phyloP scores from a whole-genome alignment of 106 monocot genomes.

The Dendrobium chrysotoxum region DNA sequence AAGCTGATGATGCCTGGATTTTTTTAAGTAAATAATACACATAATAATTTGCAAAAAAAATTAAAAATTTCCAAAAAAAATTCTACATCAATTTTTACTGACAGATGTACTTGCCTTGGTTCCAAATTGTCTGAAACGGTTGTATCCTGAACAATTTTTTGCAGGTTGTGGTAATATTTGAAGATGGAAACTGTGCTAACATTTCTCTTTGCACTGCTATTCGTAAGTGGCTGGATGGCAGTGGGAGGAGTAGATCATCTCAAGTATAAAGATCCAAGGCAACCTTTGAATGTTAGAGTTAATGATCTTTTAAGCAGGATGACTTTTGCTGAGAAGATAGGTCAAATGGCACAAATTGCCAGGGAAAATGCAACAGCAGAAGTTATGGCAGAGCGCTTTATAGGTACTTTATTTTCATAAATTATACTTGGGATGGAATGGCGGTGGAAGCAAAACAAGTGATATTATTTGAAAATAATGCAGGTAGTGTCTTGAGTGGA shows the following conservation, averaged over 20 bases:
- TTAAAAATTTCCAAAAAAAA: too few relatives aligned
- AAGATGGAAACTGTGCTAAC: not conserved
- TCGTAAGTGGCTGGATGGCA: constrained; percentile 5
- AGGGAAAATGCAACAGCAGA: constrained; percentile 22
- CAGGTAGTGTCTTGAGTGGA: constrained; percentile 78
- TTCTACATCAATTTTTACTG: too few relatives aligned
- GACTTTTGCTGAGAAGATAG: constrained; percentile 51
- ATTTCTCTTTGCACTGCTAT: not conserved
- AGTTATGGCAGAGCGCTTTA: constrained; percentile 29
- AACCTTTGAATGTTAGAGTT: constrained; percentile 19
- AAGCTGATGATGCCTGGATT: too few relatives aligned
- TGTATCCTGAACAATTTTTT: not conserved
- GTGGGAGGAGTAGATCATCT: constrained; percentile 10
- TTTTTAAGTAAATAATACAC: too few relatives aligned
- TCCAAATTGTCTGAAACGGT: too few relatives aligned
- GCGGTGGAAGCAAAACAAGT: not conserved
- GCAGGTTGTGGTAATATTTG: not conserved
- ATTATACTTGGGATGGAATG: not conserved
- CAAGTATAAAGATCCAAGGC: constrained; percentile 43
- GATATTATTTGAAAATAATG: not conserved
- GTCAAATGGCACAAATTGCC: constrained; percentile 54
- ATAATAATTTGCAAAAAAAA: too few relatives aligned
- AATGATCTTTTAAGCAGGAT: constrained; percentile 35
- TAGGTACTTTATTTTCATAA: constrained; percentile 16
- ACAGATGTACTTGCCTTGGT: too few relatives aligned